phyloP scores from a whole-genome alignment of 208 protist species.

The Strigomonas culicis region DNA sequence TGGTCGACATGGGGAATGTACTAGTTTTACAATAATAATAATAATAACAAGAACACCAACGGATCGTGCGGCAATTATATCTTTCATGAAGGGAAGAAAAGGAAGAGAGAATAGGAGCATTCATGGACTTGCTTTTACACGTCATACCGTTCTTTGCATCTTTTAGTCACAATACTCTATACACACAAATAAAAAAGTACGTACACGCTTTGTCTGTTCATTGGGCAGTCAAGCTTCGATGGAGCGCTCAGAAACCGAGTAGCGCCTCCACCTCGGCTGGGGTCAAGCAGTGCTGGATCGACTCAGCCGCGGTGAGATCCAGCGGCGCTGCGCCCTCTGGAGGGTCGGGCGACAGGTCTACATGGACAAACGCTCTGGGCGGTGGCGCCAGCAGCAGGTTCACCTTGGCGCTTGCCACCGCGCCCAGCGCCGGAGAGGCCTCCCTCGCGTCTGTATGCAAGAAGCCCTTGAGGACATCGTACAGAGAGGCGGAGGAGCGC shows the following conservation, averaged over 20 bases:
- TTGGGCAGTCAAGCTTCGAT: neutral
- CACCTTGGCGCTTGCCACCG: no score
- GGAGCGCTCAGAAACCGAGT: conserved; percentile 33
- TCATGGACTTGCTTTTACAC: no score
- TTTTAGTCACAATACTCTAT: conserved; percentile 9
- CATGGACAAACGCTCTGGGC: no score
- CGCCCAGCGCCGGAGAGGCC: no score
- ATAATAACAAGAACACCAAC: conserved; percentile 9
- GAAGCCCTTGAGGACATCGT: conserved; percentile 9
- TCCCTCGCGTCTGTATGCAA: neutral
- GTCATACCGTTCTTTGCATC: neutral
- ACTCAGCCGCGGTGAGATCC: conserved; percentile 2
- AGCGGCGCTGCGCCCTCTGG: neutral
- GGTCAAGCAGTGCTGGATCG: conserved; percentile 33
- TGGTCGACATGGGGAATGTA: no score
- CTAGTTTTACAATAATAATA: no score
- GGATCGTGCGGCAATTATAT: no score
- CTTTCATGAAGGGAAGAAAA: no score
- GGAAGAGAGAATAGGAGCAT: no score
- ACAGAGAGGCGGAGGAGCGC: neutral
- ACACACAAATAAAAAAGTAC: conserved; percentile 5
- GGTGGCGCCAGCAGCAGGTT: no score
- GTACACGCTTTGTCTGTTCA: neutral
- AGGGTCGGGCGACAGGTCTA: no score
- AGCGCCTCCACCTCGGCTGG: conserved; percentile 73